phyloP scores from a whole-genome alignment of 805 yeast genomes.

The Groenewaldozyma tartarivorans region DNA sequence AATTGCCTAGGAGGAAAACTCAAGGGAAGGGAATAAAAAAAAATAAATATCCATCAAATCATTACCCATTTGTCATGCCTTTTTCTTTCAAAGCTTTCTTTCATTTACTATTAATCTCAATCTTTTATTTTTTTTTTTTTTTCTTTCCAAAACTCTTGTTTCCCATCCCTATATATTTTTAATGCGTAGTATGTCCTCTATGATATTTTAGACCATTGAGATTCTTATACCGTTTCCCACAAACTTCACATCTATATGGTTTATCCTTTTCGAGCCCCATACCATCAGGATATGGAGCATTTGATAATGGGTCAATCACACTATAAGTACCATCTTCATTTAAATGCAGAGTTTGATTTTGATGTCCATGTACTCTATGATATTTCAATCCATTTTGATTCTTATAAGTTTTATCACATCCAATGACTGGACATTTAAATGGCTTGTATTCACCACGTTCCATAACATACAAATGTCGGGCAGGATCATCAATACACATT shows the following conservation, averaged over 20 bases:
- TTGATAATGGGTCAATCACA: slow-evolving; percentile 74
- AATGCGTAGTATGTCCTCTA: slow-evolving; percentile 97
- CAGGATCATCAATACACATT: slow-evolving; percentile 93
- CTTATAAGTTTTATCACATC: slow-evolving; percentile 95
- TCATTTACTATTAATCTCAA: background rate
- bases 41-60: background rate
- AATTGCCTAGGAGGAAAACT: no score
- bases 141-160: background rate
- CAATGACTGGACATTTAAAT: slow-evolving; percentile 94
- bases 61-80: background rate
- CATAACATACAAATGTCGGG: slow-evolving; percentile 84
- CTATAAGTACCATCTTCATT: slow-evolving; percentile 90
- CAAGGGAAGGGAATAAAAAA: background rate
- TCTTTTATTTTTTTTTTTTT: background rate
- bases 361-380: slow-evolving; percentile 94
- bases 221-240: slow-evolving; percentile 95
- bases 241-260: slow-evolving; percentile 96
- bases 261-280: slow-evolving; percentile 94
- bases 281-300: slow-evolving; percentile 86
- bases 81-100: background rate
- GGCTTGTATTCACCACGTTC: slow-evolving; percentile 92
- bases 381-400: slow-evolving; percentile 96
- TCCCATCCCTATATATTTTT: slow-evolving; percentile 6
- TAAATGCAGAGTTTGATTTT: slow-evolving; percentile 81
- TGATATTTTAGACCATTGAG: slow-evolving; percentile 94